Conservation (phyloP, 2,329 filamentous ascomycete genomes). For the Alternaria hordeiaustralica region DNA sequence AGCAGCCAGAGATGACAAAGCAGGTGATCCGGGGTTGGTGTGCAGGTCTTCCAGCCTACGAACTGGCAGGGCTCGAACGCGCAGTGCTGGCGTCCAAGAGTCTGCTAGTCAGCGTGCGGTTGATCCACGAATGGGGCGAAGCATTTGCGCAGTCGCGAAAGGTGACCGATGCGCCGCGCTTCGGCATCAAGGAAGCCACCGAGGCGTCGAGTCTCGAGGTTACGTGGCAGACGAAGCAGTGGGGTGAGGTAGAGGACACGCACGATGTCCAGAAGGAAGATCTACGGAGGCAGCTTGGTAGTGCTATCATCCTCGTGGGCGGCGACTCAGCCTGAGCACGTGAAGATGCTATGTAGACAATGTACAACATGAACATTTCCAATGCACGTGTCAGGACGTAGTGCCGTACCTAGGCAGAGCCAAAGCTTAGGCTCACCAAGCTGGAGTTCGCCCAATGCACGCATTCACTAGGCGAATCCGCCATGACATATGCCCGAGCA, state of each 20-base stretch:
- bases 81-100: slow-evolving; percentile 87
- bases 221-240: slow-evolving; percentile 84
- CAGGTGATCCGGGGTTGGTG: slow-evolving; percentile 83
- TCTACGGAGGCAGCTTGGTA: slow-evolving; percentile 83
- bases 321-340: slow-evolving; percentile 26
- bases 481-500: slow-evolving; percentile 6
- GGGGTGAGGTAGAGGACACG: slow-evolving; percentile 98
- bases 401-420: neutral
- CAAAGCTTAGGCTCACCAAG: neutral
- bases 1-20: slow-evolving; percentile 75
- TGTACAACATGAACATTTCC: neutral
- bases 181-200: slow-evolving; percentile 84
- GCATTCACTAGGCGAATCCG: neutral
- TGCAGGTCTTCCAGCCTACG: slow-evolving; percentile 72
- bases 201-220: slow-evolving; percentile 82
- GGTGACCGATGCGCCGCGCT: slow-evolving; percentile 54
- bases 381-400: neutral
- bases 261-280: slow-evolving; percentile 97
- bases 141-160: slow-evolving; percentile 64
- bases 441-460: neutral
- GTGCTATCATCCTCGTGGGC: slow-evolving; percentile 79
- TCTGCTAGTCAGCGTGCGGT: slow-evolving; percentile 74
- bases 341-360: neutral
- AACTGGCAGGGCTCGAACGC: slow-evolving; percentile 86
- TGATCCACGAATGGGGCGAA: slow-evolving; percentile 88